Evolutionary conservation across 2,329 filamentous ascomycete species (phyloP), one percentile per base, ranked within the genome.

Genomic region (Hypoxylon sp.): DNA sequence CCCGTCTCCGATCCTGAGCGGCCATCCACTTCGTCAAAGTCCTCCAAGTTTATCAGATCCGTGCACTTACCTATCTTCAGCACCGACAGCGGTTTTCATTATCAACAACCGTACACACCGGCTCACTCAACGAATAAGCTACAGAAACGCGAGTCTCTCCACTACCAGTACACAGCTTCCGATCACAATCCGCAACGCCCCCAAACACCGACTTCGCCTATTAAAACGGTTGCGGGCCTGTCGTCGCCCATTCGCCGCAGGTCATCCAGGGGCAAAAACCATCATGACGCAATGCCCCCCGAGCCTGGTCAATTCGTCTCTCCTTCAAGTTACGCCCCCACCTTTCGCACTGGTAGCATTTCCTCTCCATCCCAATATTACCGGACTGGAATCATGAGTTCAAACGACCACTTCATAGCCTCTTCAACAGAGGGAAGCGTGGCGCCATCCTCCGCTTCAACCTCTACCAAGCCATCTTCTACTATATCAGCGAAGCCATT

Each of bases 401-500:
- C 85, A 33, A 83, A 81, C 75, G 86, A 88, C 46, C 68, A 73
- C 29, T 69, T 75, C 26, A 81, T 80, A 3, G 79, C 81, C 22
- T 81, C 80, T 63, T 81, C 81, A 24, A 80, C 79, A 39, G 85
- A 85, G 51, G 81, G 73, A 46, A 76, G 79, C 67, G 75, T 78
- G 47, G 76, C 73, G 62, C 78, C 74, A 59, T 78, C 78, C 10
- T 75, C 74, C 17, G 70, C 70, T 31, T 78, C 63, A 24, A 74
- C 51, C 14, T 74, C 52, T 48, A 75, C 70, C 69, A 79, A 65
- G 59, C 53, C 68, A 17, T 70, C 65, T 14, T 65, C 72, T 39
- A 62, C 72, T 35, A 65, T 72, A 29, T 71, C 69, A 6, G 61
- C 79, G 19, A 83, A 83, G 73, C 89, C 90, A 6, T 92, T 94